Evolutionary conservation across 2,329 filamentous ascomycete genomes (phyloP).

Genomic region (Chrysosporium keratinophilum): DNA sequence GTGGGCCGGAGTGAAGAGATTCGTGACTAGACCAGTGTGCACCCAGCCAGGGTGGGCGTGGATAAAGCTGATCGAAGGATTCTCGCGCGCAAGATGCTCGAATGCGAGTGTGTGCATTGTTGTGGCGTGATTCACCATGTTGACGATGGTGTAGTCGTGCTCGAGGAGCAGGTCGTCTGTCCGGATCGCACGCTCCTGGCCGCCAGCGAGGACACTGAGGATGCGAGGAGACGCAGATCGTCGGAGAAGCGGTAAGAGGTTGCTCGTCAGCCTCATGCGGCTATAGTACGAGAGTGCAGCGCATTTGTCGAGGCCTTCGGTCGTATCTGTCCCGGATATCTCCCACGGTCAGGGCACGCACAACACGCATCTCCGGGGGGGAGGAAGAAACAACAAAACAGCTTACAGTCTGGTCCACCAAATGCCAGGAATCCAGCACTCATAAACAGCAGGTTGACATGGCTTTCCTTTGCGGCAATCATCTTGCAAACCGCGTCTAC

Average conservation of each 20-base stretch:
- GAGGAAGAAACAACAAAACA: too few relatives aligned
- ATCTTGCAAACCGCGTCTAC: constrained; percentile 18
- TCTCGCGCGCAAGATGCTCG: constrained; percentile 27
- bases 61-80: constrained; percentile 27
- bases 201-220: constrained; percentile 29
- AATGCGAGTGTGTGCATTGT: constrained; percentile 26
- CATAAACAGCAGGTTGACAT: constrained; percentile 38
- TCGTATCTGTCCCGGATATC: constrained; percentile 25
- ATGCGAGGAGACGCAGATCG: constrained; percentile 25
- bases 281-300: constrained; percentile 37
- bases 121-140: constrained; percentile 26
- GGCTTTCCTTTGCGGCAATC: constrained; percentile 24
- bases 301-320: constrained; percentile 36
- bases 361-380: too few relatives aligned
- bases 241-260: constrained; percentile 35
- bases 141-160: constrained; percentile 23
- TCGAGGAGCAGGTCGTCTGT: constrained; percentile 30
- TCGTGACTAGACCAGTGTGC: constrained; percentile 22
- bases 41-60: constrained; percentile 31
- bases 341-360: too few relatives aligned
- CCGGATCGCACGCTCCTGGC: constrained; percentile 25
- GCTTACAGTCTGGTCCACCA: constrained; percentile 16
- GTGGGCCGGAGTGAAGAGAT: too few relatives aligned
- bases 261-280: constrained; percentile 34
- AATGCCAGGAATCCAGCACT: constrained; percentile 39